Conservation (phyloP, 345 rosid genomes). For the Raphanus sativus region DNA sequence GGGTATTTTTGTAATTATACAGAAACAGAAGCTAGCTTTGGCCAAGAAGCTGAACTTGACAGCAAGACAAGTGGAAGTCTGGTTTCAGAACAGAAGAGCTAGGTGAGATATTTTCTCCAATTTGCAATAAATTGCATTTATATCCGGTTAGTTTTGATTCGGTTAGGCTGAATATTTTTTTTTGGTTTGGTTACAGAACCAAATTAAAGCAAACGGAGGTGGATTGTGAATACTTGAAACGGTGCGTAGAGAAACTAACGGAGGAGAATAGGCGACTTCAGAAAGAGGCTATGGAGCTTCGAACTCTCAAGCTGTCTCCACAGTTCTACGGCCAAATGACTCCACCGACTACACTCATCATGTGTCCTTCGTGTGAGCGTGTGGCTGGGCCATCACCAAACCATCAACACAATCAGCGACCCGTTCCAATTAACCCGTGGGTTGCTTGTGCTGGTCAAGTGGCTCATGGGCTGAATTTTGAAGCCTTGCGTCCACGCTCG, state of each 20-base stretch:
- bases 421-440: conserved; percentile 55
- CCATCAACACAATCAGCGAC: conserved; percentile 37
- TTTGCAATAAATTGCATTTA: neutral
- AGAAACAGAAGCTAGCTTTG: conserved; percentile 89
- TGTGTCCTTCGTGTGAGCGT: conserved; percentile 99
- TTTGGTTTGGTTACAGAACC: conserved; percentile 51
- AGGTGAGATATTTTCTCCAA: conserved; percentile 50
- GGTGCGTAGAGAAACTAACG: conserved; percentile 94
- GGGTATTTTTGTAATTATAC: conserved; percentile 16
- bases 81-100: conserved; percentile 99
- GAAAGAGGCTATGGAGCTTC: conserved; percentile 88
- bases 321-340: conserved; percentile 96
- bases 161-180: neutral
- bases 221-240: conserved; percentile 86
- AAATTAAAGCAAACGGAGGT: conserved; percentile 98
- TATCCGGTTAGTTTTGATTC: conserved; percentile 6
- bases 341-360: conserved; percentile 97
- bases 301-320: conserved; percentile 95
- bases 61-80: conserved; percentile 91
- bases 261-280: conserved; percentile 94
- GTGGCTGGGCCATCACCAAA: conserved; percentile 41
- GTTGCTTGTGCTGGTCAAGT: conserved; percentile 45
- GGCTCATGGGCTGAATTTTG: conserved; percentile 30
- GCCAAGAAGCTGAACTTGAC: conserved; percentile 83
- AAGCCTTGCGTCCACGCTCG: conserved; percentile 41